phyloP scores from a whole-genome alignment of 2,329 filamentous ascomycete genomes.

The Chrysoporthe cubensis region DNA sequence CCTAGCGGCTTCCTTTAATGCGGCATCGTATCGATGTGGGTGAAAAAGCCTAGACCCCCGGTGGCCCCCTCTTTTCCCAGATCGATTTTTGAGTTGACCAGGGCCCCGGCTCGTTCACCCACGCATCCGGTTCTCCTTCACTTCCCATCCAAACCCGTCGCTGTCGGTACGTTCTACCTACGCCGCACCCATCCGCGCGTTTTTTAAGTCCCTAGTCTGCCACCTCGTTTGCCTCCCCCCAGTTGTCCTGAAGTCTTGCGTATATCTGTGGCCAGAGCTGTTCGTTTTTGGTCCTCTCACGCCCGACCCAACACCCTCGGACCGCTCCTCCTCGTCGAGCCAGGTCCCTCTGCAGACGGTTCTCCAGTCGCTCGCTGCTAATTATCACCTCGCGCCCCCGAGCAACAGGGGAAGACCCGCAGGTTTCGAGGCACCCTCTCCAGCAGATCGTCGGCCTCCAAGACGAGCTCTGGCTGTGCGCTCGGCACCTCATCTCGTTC shows the following conservation, averaged over 20 bases:
- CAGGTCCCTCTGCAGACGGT: background rate
- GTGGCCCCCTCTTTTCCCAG: conserved; percentile 3
- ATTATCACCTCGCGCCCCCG: background rate
- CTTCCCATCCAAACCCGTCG: background rate
- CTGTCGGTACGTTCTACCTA: background rate
- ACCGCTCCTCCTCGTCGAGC: background rate
- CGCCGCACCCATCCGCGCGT: conserved; percentile 1
- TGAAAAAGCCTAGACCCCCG: conserved; percentile 10
- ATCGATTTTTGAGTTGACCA: conserved; percentile 11
- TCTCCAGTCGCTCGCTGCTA: conserved; percentile 4
- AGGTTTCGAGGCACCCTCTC: conserved; percentile 25
- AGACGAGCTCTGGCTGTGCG: background rate
- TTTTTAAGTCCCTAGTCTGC: conserved; percentile 13
- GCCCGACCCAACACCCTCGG: background rate
- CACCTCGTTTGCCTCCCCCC: conserved; percentile 9
- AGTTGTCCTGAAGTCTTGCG: background rate
- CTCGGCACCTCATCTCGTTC: conserved; percentile 4
- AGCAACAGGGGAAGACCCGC: conserved; percentile 8
- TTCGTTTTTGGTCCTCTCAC: conserved; percentile 4
- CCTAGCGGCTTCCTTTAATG: background rate
- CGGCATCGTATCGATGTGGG: background rate
- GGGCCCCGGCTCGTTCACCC: conserved; percentile 8
- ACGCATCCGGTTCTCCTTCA: conserved; percentile 16
- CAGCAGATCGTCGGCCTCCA: background rate
- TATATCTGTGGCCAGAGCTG: conserved; percentile 1